These are phyloP conservation scores for Aspergillus nomiae DNA, from an alignment of 2,329 filamentous ascomycete genomes.

Conservation along the genomic window DNA sequence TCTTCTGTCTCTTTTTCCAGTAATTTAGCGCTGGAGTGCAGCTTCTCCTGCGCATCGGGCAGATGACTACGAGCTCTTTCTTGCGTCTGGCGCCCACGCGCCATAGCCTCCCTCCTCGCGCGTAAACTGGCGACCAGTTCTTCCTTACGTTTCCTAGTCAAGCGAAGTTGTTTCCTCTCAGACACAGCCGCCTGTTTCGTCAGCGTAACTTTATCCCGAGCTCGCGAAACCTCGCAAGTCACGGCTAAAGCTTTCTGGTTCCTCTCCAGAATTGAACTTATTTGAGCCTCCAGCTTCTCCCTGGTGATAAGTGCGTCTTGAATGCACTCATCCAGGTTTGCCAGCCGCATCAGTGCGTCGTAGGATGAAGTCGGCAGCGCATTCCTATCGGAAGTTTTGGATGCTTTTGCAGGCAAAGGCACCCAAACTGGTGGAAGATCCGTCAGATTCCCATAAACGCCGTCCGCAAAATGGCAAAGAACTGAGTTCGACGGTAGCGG, in stretches of 20 bases:
- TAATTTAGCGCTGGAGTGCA: constrained; percentile 59
- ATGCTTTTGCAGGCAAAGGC: constrained; percentile 21
- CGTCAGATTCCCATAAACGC: constrained; percentile 75
- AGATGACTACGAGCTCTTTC: constrained; percentile 63
- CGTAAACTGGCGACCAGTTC: constrained; percentile 69
- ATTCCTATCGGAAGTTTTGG: constrained; percentile 47
- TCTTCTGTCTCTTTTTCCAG: constrained; percentile 60
- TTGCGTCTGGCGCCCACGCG: constrained; percentile 62
- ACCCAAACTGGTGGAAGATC: constrained; percentile 60
- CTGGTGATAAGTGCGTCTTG: constrained; percentile 83
- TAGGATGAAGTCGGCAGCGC: constrained; percentile 75
- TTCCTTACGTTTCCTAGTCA: constrained; percentile 63
- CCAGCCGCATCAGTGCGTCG: constrained; percentile 81
- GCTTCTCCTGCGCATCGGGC: constrained; percentile 59
- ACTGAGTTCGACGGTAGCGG: constrained; percentile 80
- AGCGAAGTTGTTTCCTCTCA: constrained; percentile 67
- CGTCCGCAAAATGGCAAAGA: constrained; percentile 82
- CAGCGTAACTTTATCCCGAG: constrained; percentile 42
- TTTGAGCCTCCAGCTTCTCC: constrained; percentile 73
- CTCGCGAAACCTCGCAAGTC: constrained; percentile 38
- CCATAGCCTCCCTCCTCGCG: constrained; percentile 68
- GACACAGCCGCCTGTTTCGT: constrained; percentile 57
- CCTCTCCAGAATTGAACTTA: constrained; percentile 57
- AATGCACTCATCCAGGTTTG: constrained; percentile 86
- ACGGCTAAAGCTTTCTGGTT: constrained; percentile 36